Base-by-base conservation (phyloP, 202 grass and related monocot species). In the Brachypodium distachyon region DNA sequence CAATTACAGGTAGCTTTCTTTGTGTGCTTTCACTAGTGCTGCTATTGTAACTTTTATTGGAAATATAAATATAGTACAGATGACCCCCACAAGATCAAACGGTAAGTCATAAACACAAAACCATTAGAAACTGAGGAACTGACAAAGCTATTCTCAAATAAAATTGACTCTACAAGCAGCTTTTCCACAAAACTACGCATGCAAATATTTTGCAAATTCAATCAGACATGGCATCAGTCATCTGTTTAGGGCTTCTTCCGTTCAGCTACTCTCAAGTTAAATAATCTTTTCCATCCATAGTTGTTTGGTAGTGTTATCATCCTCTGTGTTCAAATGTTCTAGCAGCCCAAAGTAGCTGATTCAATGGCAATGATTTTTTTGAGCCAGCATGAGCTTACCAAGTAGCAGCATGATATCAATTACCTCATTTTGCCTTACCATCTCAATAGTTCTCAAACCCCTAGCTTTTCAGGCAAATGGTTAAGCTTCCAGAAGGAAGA, bases 1-100 rank as follows among this genome's bases (percentile, higher is more conserved):
- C 86, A 74, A 42, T 92, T 43, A 85, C 92, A 85, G 92, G 92
- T 96, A 83, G 27, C 22, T 58, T 33, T 73, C 32, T 19, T 11
- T 49, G 9, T 72, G 19, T 19, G 21, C 55, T 61, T 61, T 38
- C 21, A 12, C 9, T 27, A 62, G 47, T 79, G 8, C 2, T 72
- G 4, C 37, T 28, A 46, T 1, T 54, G 13, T 57, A n/a, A 47
- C 12, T 40, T 53, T 39, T 22, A 38, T 6, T 63, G 33, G n/a
- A n/a, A 64, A 64, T 23, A 12, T 27, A 55, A 55, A 55, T 55
- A 55, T 27, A 13, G 33, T 36, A 36, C 33, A 36, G 6, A 36
- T 3, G 33, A 36, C 33, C 6, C 33, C 33, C 6, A 36, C 33
- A 55, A 27, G 23, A 25, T 48, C 16, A n/a, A 48, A n/a, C 16